These are phyloP conservation scores for Salvia sclarea DNA, from an alignment of 305 asterid species.

Conservation along the genomic window DNA sequence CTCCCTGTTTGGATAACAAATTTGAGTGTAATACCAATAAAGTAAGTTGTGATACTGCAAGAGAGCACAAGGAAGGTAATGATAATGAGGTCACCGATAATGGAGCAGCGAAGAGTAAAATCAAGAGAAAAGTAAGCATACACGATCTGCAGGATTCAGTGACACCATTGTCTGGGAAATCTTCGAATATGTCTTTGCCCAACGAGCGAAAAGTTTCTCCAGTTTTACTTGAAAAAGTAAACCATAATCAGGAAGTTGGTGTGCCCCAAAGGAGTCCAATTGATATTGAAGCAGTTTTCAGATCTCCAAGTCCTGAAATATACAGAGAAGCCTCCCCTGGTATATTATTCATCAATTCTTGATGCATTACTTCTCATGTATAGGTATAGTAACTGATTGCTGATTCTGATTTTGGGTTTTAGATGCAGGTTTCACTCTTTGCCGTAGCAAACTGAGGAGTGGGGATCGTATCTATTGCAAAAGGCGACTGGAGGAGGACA, in stretches of 20 bases:
- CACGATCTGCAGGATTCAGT: slow-evolving; percentile 28
- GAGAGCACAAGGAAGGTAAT: slow-evolving; percentile 29
- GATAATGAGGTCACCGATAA: slow-evolving; percentile 27
- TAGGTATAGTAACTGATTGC: neutral
- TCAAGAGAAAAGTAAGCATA: slow-evolving; percentile 27
- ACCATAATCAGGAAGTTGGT: slow-evolving; percentile 26
- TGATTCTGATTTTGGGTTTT: slow-evolving; percentile 28
- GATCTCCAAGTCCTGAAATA: slow-evolving; percentile 80
- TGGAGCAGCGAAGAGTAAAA: slow-evolving; percentile 26
- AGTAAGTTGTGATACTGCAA: slow-evolving; percentile 30
- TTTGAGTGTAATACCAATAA: slow-evolving; percentile 33
- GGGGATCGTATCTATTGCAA: slow-evolving; percentile 54
- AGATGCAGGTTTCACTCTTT: slow-evolving; percentile 48
- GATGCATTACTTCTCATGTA: neutral
- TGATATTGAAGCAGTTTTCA: slow-evolving; percentile 31
- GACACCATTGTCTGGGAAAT: neutral
- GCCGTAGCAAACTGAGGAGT: slow-evolving; percentile 38
- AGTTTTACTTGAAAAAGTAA: slow-evolving; percentile 35
- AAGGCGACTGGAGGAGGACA: slow-evolving; percentile 59
- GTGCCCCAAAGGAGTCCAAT: slow-evolving; percentile 25
- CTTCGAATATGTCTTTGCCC: slow-evolving; percentile 30
- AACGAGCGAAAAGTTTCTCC: slow-evolving; percentile 36
- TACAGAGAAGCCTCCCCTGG: slow-evolving; percentile 68
- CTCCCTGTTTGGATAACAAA: slow-evolving; percentile 34
- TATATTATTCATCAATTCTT: slow-evolving; percentile 33